These are phyloP conservation scores for Globomyces pollinis-pini DNA, from an alignment of 192 early-diverging fungal species.

Conservation along the genomic window DNA sequence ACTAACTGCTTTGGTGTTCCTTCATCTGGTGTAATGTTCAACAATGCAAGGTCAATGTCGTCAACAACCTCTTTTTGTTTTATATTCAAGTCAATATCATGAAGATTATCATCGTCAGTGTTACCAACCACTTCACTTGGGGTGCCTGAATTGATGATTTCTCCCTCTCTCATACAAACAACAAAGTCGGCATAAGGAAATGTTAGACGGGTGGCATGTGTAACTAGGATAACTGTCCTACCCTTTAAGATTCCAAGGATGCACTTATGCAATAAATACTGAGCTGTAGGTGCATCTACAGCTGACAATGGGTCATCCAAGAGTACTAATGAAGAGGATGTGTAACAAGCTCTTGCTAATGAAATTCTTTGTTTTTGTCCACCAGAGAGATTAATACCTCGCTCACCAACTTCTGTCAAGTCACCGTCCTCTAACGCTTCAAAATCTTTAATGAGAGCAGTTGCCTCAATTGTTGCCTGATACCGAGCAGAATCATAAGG, in stretches of 20 bases:
- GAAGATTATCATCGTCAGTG: conserved; percentile 15
- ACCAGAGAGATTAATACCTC: conserved; percentile 42
- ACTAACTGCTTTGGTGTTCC: conserved; percentile 31
- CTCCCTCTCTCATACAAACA: conserved; percentile 33
- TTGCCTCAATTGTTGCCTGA: conserved; percentile 68
- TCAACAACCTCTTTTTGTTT: conserved; percentile 12
- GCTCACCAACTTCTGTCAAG: conserved; percentile 75
- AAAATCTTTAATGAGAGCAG: conserved; percentile 79
- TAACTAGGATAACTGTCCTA: conserved; percentile 83
- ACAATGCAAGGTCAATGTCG: background rate
- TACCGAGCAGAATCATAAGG: conserved; percentile 69
- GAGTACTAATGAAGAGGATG: conserved; percentile 58
- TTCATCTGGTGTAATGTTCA: conserved; percentile 10
- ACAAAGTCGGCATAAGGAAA: conserved; percentile 32
- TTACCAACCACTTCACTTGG: conserved; percentile 11
- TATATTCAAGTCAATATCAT: conserved; percentile 10
- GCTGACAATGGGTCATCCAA: conserved; percentile 86
- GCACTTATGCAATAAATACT: conserved; percentile 71
- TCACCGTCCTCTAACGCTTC: conserved; percentile 79
- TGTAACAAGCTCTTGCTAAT: conserved; percentile 69
- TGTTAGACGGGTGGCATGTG: conserved; percentile 54
- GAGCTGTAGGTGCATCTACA: conserved; percentile 90
- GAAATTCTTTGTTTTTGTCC: conserved; percentile 43
- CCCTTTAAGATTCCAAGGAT: conserved; percentile 65
- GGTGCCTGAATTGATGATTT: conserved; percentile 21